phyloP scores from a whole-genome alignment of 495 filamentous ascomycete species.

The Trichocladium uniseriatum region DNA sequence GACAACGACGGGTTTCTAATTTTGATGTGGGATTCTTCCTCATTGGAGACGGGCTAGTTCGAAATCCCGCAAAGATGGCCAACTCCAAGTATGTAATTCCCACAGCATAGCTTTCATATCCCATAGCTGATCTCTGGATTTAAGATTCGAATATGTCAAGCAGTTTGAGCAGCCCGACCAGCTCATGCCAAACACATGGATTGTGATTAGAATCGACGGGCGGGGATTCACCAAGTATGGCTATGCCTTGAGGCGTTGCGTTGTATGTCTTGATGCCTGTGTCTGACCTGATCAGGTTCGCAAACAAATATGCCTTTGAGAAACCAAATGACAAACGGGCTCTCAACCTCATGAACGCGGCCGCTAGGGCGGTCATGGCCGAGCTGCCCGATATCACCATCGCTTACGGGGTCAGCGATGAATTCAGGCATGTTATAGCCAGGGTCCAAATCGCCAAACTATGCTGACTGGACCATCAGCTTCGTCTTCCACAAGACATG shows the following conservation, averaged over 20 bases:
- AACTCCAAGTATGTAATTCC: constrained; percentile 35
- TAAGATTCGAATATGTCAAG: constrained; percentile 82
- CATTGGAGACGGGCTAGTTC: background rate
- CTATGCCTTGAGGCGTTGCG: background rate
- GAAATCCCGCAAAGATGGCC: constrained; percentile 27
- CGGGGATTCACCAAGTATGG: constrained; percentile 81
- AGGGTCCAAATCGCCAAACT: background rate
- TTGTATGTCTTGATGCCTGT: background rate
- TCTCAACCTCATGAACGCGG: constrained; percentile 88
- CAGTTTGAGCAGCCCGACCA: constrained; percentile 72
- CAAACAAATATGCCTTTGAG: constrained; percentile 68
- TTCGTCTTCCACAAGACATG: constrained; percentile 81
- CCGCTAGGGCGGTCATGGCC: constrained; percentile 70
- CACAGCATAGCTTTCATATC: background rate
- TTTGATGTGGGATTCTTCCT: background rate
- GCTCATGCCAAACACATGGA: constrained; percentile 84
- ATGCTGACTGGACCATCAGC: constrained; percentile 32
- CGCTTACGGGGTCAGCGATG: constrained; percentile 88
- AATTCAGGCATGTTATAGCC: constrained; percentile 58
- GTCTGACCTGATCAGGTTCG: constrained; percentile 45
- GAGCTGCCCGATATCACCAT: constrained; percentile 78
- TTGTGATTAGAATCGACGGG: constrained; percentile 87
- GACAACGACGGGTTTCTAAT: background rate
- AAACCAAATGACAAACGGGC: constrained; percentile 90
- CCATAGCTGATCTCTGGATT: background rate